Percentiles rank a stretch among this genome's conserved stretches.
Evolutionary conservation across 2,329 filamentous ascomycete species (phyloP).

Genomic region (Penicillium sp.): DNA sequence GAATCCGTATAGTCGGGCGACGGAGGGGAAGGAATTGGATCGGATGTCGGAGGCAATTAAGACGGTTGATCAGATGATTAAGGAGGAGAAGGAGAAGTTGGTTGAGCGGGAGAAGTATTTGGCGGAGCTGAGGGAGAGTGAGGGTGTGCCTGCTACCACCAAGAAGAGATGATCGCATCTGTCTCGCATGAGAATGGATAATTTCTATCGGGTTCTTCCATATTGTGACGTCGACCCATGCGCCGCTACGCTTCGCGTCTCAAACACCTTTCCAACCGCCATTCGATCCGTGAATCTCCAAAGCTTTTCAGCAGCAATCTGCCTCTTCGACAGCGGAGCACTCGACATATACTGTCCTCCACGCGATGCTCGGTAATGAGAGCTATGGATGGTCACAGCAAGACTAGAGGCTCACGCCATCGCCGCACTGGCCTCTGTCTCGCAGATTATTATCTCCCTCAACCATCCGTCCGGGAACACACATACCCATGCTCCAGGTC

Average conservation of each 20-base stretch:
- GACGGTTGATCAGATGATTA: constrained; percentile 65
- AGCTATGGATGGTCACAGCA: background rate
- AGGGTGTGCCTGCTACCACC: constrained; percentile 47
- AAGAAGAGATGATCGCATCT: constrained; percentile 49
- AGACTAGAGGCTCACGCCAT: background rate
- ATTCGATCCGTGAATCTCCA: too few species aligned
- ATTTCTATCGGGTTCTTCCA: background rate
- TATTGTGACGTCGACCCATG: background rate
- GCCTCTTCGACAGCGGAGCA: background rate
- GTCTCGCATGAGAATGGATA: background rate
- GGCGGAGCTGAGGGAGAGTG: constrained; percentile 56
- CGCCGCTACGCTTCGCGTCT: background rate
- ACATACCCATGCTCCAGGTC: background rate
- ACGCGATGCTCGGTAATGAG: too few species aligned
- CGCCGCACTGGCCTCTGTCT: background rate
- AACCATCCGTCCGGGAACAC: background rate
- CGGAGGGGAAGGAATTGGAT: constrained; percentile 70
- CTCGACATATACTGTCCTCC: background rate
- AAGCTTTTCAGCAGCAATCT: background rate
- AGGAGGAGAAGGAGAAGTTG: constrained; percentile 68
- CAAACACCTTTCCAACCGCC: background rate
- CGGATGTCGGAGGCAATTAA: constrained; percentile 67
- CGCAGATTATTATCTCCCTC: background rate
- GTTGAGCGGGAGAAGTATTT: constrained; percentile 66
- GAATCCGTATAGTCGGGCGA: constrained; percentile 75